Evolutionary conservation across 805 yeast species (phyloP).

Genomic region (Candida ulmi): DNA sequence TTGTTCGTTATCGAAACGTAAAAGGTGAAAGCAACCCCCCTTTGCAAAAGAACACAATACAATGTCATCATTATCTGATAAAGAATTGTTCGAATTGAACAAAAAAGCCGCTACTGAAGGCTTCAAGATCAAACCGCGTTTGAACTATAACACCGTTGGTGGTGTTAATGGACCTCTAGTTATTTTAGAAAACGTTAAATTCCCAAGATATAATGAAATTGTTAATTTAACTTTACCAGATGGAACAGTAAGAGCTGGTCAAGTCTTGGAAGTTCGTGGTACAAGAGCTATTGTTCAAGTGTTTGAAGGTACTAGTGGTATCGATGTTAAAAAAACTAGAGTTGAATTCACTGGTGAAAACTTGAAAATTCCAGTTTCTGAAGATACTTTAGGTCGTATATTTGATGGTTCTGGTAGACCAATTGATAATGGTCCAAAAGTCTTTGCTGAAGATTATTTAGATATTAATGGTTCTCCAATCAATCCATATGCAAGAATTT

Average conservation of each 20-base stretch:
- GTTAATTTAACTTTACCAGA: conserved; percentile 96
- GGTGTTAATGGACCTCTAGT: conserved; percentile 99
- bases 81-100: conserved; percentile 61
- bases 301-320: conserved; percentile 98
- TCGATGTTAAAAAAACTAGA: conserved; percentile 95
- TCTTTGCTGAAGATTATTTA: conserved; percentile 95
- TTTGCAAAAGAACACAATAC: no score
- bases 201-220: conserved; percentile 91
- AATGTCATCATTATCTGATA: conserved; percentile 27
- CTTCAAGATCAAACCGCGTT: conserved; percentile 84
- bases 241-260: conserved; percentile 93
- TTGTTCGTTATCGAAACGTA: not conserved
- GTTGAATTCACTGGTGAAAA: conserved; percentile 97
- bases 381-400: conserved; percentile 95
- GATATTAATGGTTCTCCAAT: conserved; percentile 99
- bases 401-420: conserved; percentile 99
- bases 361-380: conserved; percentile 90
- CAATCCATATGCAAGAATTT: conserved; percentile 96
- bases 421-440: conserved; percentile 96
- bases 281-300: conserved; percentile 97
- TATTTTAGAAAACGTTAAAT: conserved; percentile 78
- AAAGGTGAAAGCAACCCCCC: not conserved
- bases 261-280: conserved; percentile 96
- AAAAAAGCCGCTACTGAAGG: conserved; percentile 90
- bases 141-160: conserved; percentile 92